Conservation (phyloP, 2,329 filamentous ascomycete species). For the Cytospora schulzeri region DNA sequence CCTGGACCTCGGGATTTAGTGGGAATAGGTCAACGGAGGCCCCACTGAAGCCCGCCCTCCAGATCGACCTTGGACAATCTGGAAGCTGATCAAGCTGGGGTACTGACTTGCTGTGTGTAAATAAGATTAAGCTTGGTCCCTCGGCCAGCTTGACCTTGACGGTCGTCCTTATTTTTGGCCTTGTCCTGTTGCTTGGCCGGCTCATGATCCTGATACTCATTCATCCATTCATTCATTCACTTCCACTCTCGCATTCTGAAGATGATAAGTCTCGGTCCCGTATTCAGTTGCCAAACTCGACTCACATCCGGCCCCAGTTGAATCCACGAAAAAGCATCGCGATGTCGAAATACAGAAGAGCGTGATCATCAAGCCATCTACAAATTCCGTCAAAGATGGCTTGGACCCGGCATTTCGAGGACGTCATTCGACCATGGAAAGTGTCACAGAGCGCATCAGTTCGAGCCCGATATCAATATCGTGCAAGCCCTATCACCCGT, state of each 20-base stretch:
- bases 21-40: not conserved
- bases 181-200: not conserved
- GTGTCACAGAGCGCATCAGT: not conserved
- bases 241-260: not conserved
- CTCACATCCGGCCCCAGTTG: not conserved
- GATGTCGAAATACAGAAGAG: not conserved
- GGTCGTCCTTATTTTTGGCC: not conserved
- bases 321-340: not conserved
- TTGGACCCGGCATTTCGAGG: not conserved
- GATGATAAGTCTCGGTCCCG: not conserved
- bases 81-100: not conserved
- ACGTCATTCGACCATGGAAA: not conserved
- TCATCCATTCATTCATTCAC: not conserved
- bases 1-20: slow-evolving; percentile 2
- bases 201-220: not conserved
- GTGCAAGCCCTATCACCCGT: not conserved
- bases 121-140: slow-evolving; percentile 18
- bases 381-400: not conserved
- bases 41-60: not conserved
- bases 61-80: not conserved
- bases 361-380: not conserved
- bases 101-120: not conserved
- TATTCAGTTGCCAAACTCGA: not conserved
- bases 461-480: not conserved
- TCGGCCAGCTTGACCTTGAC: slow-evolving; percentile 15